Evolutionary conservation across 2,329 filamentous ascomycete genomes (phyloP), one percentile per base, ranked within the genome.

Genomic region (Aureobasidium melanogenum): DNA sequence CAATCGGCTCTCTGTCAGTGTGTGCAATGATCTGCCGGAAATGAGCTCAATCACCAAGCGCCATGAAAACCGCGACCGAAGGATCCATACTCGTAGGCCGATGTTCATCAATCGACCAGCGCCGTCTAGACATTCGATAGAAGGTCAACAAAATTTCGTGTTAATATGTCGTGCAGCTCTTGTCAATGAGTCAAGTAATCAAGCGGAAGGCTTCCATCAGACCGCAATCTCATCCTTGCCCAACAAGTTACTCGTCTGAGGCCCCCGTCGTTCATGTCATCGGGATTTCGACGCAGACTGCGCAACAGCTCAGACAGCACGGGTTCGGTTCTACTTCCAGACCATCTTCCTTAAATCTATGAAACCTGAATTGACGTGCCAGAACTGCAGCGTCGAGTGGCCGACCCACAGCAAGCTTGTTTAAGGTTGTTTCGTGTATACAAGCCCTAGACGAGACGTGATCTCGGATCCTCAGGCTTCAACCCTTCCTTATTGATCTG

Each of bases 341-440:
- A 55, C 38, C 14, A 39, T 15, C n/a, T 28, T 38, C n/a, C 15
- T 38, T 17, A 41, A 56, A 56, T 34, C 28, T 56, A 44, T 44
- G 38, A 34, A 34, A 34, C 39, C 19, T 56, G 38, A 44, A 30
- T 32, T 24, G 38, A 28, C 17, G 17, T 30, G 36, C 15, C 15
- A 19, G 51, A 32, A 30, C 24, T n/a, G 14, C 19, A 26, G 24
- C 19, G 38, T 26, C 19, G 38, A 41, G 36, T 54, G 36, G 17
- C 34, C 24, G 22, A 41, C 15, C 34, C 50, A 54, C 34, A 17
- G 52, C 26, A 34, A 44, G 52, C 38, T 56, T 56, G 19, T 7
- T 28, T 56, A 32, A 56, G 52, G 38, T 56, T 56, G 52, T 56
- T 56, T 56, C 52, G 52, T 44, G 38, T 56, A 56, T 56, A 56